Evolutionary conservation across 805 yeast genomes (phyloP).

Genomic region (Pichia rugopelliculosa): DNA sequence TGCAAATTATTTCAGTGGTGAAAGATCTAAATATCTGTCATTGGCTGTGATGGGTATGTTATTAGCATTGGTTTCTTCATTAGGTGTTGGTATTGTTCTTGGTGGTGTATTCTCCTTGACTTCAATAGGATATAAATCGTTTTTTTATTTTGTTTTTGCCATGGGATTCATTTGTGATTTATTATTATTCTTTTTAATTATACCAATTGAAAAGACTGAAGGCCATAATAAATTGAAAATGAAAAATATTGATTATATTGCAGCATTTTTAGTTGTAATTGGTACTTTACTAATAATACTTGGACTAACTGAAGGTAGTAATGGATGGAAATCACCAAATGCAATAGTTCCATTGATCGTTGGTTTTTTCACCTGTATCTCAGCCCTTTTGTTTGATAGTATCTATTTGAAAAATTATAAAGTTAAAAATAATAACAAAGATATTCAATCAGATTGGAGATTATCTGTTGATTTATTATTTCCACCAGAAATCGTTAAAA

Average conservation of each 20-base stretch:
- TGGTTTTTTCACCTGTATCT: conserved; percentile 28
- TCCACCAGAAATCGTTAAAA: conserved; percentile 15
- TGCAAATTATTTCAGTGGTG: conserved; percentile 20
- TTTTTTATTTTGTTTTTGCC: conserved; percentile 34
- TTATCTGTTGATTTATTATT: conserved; percentile 15
- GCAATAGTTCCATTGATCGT: conserved; percentile 35
- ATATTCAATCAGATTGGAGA: conserved; percentile 10
- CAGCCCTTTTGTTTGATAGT: conserved; percentile 28
- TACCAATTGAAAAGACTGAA: conserved; percentile 25
- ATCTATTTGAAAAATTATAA: conserved; percentile 14
- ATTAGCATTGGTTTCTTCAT: conserved; percentile 20
- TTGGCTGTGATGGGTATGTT: conserved; percentile 13
- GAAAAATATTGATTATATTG: conserved; percentile 30
- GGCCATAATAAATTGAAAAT: conserved; percentile 17
- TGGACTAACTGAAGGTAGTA: conserved; percentile 41
- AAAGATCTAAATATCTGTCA: conserved; percentile 6
- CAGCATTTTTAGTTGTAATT: conserved; percentile 27
- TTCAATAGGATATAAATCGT: conserved; percentile 32
- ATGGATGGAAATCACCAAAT: conserved; percentile 34
- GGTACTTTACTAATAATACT: conserved; percentile 33
- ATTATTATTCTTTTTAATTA: conserved; percentile 19
- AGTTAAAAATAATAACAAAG: not conserved
- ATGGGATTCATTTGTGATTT: conserved; percentile 15
- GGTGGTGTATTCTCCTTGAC: conserved; percentile 39
- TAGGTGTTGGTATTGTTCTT: conserved; percentile 34